Conservation (phyloP, 768 basidiomycete species). For the Kondoa malvinella region DNA sequence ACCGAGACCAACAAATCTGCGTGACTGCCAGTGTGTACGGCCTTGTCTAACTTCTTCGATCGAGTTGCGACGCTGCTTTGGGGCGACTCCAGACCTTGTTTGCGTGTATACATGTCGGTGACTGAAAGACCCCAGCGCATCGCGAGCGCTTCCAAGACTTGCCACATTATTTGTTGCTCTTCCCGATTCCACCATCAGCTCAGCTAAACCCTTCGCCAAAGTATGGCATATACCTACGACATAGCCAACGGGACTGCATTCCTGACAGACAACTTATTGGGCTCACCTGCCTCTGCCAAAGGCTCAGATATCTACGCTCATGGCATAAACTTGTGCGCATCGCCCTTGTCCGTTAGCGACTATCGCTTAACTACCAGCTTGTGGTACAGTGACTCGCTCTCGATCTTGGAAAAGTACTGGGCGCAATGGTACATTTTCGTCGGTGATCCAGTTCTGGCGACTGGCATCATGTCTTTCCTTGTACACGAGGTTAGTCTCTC, state of each 20-base stretch:
- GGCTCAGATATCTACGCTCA: not conserved
- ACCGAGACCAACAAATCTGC: too few relatives aligned
- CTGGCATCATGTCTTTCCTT: constrained; percentile 78
- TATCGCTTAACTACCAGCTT: not conserved
- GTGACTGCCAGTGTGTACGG: too few relatives aligned
- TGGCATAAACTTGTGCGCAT: not conserved
- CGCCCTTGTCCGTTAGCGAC: not conserved
- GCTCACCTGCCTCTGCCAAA: not conserved
- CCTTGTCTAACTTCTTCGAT: too few relatives aligned
- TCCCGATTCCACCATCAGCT: not conserved
- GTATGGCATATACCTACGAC: too few relatives aligned
- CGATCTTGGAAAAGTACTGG: constrained; percentile 43
- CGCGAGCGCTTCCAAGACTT: too few relatives aligned
- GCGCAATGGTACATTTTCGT: constrained; percentile 68
- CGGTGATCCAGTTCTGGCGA: constrained; percentile 78
- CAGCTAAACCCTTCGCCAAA: not conserved
- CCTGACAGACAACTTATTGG: not conserved
- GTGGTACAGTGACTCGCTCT: not conserved
- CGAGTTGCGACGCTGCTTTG: too few relatives aligned
- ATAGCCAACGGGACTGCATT: not conserved
- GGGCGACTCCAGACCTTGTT: too few relatives aligned
- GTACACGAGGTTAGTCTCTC: constrained; percentile 64
- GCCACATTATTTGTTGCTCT: too few relatives aligned
- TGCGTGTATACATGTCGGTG: too few relatives aligned
- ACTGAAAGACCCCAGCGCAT: too few relatives aligned